Evolutionary conservation across 805 yeast genomes (phyloP).

Genomic region (Tetrapisispora taiwanensis): DNA sequence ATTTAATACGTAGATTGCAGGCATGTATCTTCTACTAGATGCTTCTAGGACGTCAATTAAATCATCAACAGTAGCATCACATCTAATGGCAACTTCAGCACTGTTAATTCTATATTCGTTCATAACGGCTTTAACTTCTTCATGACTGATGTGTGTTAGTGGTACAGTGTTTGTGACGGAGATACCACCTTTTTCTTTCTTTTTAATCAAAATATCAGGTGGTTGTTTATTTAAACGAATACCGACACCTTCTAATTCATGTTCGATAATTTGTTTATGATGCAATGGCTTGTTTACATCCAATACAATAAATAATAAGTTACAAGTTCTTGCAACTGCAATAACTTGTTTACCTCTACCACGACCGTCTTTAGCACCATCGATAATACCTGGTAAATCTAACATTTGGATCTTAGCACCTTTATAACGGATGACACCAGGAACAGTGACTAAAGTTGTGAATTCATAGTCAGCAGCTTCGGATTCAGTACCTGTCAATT

Average conservation of each 20-base stretch:
- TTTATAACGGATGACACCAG: conserved; percentile 89
- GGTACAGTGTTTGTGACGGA: conserved; percentile 91
- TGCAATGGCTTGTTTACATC: conserved; percentile 95
- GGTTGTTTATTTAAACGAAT: conserved; percentile 85
- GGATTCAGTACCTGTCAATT: conserved; percentile 89
- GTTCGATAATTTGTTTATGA: conserved; percentile 88
- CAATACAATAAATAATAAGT: conserved; percentile 80
- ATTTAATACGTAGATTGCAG: conserved; percentile 89
- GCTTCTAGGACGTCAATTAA: conserved; percentile 89
- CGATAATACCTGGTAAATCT: conserved; percentile 83
- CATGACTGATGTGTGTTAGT: conserved; percentile 80
- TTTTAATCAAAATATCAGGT: conserved; percentile 84
- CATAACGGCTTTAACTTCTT: conserved; percentile 93
- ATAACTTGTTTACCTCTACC: conserved; percentile 95
- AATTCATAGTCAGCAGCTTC: conserved; percentile 98
- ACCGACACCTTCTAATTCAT: conserved; percentile 95
- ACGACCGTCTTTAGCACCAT: conserved; percentile 85
- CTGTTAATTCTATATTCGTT: conserved; percentile 88
- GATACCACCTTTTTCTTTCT: conserved; percentile 93
- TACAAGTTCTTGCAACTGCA: conserved; percentile 98
- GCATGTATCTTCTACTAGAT: conserved; percentile 83
- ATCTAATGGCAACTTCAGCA: conserved; percentile 91
- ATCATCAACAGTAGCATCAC: conserved; percentile 97
- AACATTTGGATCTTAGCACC: conserved; percentile 97
- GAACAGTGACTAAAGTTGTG: conserved; percentile 94